Conservation (phyloP, 306 rosid genomes). For the Sechiopsis laciniata region DNA sequence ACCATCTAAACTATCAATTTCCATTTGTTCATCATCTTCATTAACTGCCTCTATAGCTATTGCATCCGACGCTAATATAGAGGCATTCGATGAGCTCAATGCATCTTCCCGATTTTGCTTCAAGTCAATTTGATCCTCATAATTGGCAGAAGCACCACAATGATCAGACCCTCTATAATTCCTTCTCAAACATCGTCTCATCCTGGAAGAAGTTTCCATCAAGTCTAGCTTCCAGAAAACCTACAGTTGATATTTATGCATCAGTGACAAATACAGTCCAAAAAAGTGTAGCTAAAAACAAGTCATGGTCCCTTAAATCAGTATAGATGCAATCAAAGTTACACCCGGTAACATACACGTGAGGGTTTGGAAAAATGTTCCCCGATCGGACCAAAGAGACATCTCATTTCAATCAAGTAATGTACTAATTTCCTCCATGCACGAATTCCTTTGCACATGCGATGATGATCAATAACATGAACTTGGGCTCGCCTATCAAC, state of each 20-base stretch:
- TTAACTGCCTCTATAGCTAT: conserved; percentile 56
- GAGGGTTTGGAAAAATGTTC: conserved; percentile 60
- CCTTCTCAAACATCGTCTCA: conserved; percentile 78
- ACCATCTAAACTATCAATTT: conserved; percentile 51
- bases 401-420: conserved; percentile 74
- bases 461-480: conserved; percentile 53
- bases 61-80: conserved; percentile 69
- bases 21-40: conserved; percentile 61
- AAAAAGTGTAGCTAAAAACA: neutral
- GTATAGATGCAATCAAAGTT: conserved; percentile 9
- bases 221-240: conserved; percentile 94
- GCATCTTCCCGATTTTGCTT: conserved; percentile 38
- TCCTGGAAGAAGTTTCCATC: conserved; percentile 88
- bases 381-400: conserved; percentile 79
- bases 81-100: conserved; percentile 49
- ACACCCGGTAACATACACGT: conserved; percentile 52
- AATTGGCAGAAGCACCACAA: conserved; percentile 80
- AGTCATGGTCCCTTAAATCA: neutral
- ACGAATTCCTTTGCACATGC: conserved; percentile 54
- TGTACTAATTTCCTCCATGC: conserved; percentile 90
- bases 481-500: conserved; percentile 83
- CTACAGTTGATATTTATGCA: conserved; percentile 31
- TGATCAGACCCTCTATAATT: conserved; percentile 84
- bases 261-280: conserved; percentile 17
- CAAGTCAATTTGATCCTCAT: conserved; percentile 46